Base-by-base conservation (phyloP, 306 rosid genomes). In the Prunus campanulata region DNA sequence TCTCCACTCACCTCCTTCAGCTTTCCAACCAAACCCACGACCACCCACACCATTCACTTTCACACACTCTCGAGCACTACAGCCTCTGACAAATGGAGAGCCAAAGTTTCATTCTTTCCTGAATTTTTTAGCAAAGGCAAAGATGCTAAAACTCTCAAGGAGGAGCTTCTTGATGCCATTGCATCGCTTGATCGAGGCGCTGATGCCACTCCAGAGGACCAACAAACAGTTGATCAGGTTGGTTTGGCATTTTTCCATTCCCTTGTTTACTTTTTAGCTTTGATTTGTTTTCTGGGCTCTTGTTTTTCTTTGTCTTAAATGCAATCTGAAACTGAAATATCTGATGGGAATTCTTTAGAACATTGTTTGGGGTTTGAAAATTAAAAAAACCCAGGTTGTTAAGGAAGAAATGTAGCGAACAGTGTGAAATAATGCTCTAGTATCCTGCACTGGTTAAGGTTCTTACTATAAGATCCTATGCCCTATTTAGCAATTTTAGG, bases 131-230 rank as follows among this genome's bases (percentile, higher is more conserved):
- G 80, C 60, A 93, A 80, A 74, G 86, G 89, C 11, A 91, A 91
- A 66, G 90, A 91, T 68, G 84, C 88, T 18, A 64, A 76, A 13
- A 49, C 77, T 70, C 79, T 93, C 67, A 93, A 91, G 81, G 86
- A 93, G 65, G 90, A 93, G 78, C 96, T 93, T 77, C 91, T 93
- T 20, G 82, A 83, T 13, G 93, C 92, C 77, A 88, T 93, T 87
- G 85, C 84, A 7, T 75, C 86, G 0, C 92, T 93, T 44, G 98
- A 93, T 86, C 87, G 96, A 51, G 98, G 98, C 2, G 96, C 98
- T n/a, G 91, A 87, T 39, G 97, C 98, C 70, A 76, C 97, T 54
- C 80, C 85, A 3, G 85, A 91, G 72, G 98, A 93, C 52, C 97
- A 90, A 81, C 82, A 80, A 81, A 79, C n/a, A 0, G 80, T 91